Evolutionary conservation across 1,284 basidiomycete genomes (phyloP), one percentile per base, ranked within the genome.

Genomic region (Schizopora paradoxa): DNA sequence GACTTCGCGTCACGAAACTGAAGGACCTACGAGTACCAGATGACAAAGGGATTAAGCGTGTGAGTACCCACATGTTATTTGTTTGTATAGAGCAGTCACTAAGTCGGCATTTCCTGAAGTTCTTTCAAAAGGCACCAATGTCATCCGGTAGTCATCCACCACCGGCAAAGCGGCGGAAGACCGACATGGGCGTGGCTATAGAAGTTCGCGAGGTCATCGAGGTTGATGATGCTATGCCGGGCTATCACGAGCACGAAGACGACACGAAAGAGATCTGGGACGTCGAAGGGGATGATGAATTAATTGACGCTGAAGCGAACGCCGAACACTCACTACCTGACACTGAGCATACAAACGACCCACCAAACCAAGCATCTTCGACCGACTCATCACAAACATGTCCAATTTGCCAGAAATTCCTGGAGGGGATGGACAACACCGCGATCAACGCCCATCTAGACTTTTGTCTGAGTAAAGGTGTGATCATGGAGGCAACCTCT

Each of bases 391-490:
- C 32, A 5, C 43, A 41, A 19, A 5, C 26, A 3, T 89, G 86
- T 61, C 86, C 86, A 5, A 65, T 89, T 14, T 89, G 86, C 56
- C 59, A 64, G 18, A 77, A 73, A 58, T 60, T 61, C 22, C 56
- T 86, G 48, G 63, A 70, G 49, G 75, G 70, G 1, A 27, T 27
- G 3, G 77, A 86, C 58, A 89, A 89, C 56, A 67, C 71, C 43
- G 76, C 74, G 2, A 61, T 89, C 19, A 89, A 89, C 59, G 68
- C 75, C 22, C 86, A 89, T 54, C 69, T 89, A 41, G 86, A 89
- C 61, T 88, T 82, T 57, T 89, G 86, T 55, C 59, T 89, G 45
- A 88, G 82, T 58, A 76, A 77, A 47, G 70, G 70, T 21, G 82
- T 76, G 5, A 88, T 90, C 47, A 64, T 73, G 49, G 72, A 82